Percentiles rank a stretch among this genome's conserved stretches.
These are phyloP conservation scores for Tuber borchii DNA, from an alignment of 495 filamentous ascomycete species.

Conservation along the genomic window DNA sequence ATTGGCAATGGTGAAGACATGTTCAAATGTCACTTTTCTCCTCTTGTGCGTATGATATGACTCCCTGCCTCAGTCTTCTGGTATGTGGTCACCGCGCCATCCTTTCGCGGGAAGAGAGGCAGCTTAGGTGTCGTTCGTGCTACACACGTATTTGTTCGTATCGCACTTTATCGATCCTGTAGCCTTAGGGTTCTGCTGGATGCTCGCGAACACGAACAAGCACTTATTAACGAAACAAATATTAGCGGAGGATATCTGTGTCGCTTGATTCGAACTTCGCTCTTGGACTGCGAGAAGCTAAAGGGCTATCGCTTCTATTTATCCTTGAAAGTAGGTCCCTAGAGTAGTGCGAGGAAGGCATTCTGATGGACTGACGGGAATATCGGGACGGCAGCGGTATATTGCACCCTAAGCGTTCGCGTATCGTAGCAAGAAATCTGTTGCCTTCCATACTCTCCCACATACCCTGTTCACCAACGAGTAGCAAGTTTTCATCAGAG, in stretches of 20 bases:
- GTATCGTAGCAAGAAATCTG: background rate
- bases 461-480: background rate
- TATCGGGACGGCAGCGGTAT: background rate
- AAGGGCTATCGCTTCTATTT: background rate
- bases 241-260: background rate
- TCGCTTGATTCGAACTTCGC: background rate
- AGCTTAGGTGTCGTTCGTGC: slow-evolving; percentile 1
- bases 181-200: background rate
- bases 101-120: background rate
- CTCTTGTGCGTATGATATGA: background rate
- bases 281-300: background rate
- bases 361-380: background rate
- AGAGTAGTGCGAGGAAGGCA: background rate
- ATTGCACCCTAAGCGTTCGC: background rate
- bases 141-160: background rate
- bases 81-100: background rate
- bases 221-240: background rate
- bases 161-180: background rate
- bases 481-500: background rate
- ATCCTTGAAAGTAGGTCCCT: background rate
- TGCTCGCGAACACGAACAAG: background rate
- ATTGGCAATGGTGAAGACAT: background rate
- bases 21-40: slow-evolving; percentile 2
- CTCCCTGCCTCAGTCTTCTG: background rate
- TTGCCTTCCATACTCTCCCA: background rate